Conservation (phyloP, 345 rosid genomes). For the Moringa oleifera region DNA sequence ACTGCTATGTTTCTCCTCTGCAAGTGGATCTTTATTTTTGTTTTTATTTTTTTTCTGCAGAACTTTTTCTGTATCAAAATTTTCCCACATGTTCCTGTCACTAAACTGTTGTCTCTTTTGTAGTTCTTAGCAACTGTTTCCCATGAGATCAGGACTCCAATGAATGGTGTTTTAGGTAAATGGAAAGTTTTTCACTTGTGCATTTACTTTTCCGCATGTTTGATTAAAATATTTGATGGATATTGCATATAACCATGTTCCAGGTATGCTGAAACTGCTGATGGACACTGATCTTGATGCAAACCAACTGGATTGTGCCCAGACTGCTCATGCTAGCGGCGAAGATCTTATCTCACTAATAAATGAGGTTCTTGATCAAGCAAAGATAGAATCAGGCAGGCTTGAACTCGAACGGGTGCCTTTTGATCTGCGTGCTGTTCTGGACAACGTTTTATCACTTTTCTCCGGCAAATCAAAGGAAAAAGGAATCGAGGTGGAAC, state of each 20-base stretch:
- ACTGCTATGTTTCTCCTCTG: neutral
- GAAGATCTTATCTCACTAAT: conserved; percentile 75
- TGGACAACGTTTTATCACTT: conserved; percentile 72
- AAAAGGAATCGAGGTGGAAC: conserved; percentile 74
- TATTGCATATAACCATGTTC: conserved; percentile 15
- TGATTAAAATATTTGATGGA: conserved; percentile 8
- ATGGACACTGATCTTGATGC: conserved; percentile 86
- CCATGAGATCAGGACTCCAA: conserved; percentile 95
- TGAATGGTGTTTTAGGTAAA: conserved; percentile 87
- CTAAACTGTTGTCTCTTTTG: conserved; percentile 25
- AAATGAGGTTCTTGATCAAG: conserved; percentile 94
- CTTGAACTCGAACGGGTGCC: conserved; percentile 86
- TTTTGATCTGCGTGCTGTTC: conserved; percentile 64
- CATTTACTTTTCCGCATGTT: conserved; percentile 3
- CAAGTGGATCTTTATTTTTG: neutral
- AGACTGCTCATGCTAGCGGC: conserved; percentile 90
- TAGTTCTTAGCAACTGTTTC: conserved; percentile 98
- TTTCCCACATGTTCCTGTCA: neutral
- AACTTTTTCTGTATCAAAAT: neutral
- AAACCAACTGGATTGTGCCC: conserved; percentile 68
- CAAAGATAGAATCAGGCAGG: conserved; percentile 97
- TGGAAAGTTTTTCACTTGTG: conserved; percentile 8
- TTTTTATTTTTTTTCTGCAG: neutral
- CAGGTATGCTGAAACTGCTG: conserved; percentile 94
- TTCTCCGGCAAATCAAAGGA: conserved; percentile 66